These are phyloP conservation scores for Fusarium begoniae DNA, from an alignment of 2,329 filamentous ascomycete species.

Conservation along the genomic window DNA sequence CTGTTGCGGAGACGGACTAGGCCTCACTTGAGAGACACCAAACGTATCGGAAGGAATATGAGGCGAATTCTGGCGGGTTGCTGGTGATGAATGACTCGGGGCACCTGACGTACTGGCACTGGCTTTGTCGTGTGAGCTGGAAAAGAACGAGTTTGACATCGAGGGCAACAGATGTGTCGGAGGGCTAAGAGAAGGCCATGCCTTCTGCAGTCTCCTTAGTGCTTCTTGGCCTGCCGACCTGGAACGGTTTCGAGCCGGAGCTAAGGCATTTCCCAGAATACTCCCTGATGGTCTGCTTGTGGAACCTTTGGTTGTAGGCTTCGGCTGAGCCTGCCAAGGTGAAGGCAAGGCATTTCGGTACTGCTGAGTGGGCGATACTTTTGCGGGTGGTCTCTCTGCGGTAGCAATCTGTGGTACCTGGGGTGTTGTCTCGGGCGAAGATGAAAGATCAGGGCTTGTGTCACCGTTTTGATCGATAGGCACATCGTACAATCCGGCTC, in stretches of 20 bases:
- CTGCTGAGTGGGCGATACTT: conserved; percentile 1
- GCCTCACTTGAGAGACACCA: conserved; percentile 13
- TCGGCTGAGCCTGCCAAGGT: conserved; percentile 44
- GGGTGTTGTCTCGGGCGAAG: conserved; percentile 29
- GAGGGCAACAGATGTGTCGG: conserved; percentile 51
- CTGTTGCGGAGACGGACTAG: conserved; percentile 22
- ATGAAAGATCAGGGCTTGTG: conserved; percentile 35
- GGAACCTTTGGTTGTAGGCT: conserved; percentile 23
- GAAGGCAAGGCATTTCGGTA: conserved; percentile 37
- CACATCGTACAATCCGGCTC: conserved; percentile 42
- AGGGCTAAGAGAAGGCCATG: conserved; percentile 60
- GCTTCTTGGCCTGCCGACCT: conserved; percentile 66
- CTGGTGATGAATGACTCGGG: conserved; percentile 6
- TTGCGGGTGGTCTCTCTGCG: background rate
- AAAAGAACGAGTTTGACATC: conserved; percentile 53
- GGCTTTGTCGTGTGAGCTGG: conserved; percentile 47
- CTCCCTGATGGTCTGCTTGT: conserved; percentile 42
- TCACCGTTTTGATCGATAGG: conserved; percentile 34
- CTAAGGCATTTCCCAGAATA: conserved; percentile 57
- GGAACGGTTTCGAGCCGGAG: conserved; percentile 59
- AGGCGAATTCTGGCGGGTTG: background rate
- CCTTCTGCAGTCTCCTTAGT: conserved; percentile 65
- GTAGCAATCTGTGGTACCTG: conserved; percentile 7
- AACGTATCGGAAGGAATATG: background rate
- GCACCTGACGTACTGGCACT: conserved; percentile 4